These are phyloP conservation scores for Cladochytrium replicatum DNA, from an alignment of 192 early-diverging fungal species.

Conservation along the genomic window DNA sequence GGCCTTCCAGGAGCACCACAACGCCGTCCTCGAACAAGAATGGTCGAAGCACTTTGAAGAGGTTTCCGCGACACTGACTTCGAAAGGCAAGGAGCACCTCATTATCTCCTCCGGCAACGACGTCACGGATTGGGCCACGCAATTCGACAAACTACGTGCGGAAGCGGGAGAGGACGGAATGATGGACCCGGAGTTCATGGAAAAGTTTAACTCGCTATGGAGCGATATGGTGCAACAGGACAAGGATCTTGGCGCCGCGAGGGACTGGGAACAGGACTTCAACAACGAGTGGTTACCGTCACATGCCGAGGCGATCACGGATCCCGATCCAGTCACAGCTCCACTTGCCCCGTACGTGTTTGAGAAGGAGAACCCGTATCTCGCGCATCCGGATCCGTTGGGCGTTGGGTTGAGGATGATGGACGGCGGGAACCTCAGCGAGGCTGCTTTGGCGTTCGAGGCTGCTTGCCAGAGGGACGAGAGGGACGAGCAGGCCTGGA, in stretches of 20 bases:
- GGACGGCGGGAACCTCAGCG: conserved; percentile 46
- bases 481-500: conserved; percentile 67
- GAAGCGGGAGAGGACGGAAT: neutral
- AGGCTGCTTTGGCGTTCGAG: conserved; percentile 83
- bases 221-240: conserved; percentile 21
- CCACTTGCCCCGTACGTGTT: conserved; percentile 55
- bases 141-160: neutral
- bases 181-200: conserved; percentile 18
- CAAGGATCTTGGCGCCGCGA: neutral
- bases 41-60: conserved; percentile 6
- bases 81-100: neutral
- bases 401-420: conserved; percentile 15
- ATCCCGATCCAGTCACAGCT: conserved; percentile 20
- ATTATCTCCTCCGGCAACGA: neutral
- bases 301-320: neutral
- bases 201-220: conserved; percentile 30
- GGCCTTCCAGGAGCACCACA: neutral
- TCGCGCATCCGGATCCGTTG: conserved; percentile 27
- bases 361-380: conserved; percentile 59
- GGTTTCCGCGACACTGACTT: conserved; percentile 5
- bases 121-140: neutral
- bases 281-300: conserved; percentile 35
- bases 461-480: conserved; percentile 65
- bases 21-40: conserved; percentile 4
- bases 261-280: conserved; percentile 1